Conservation (phyloP, 352 stramenopile genomes). For the Phytopythium aichiense region DNA sequence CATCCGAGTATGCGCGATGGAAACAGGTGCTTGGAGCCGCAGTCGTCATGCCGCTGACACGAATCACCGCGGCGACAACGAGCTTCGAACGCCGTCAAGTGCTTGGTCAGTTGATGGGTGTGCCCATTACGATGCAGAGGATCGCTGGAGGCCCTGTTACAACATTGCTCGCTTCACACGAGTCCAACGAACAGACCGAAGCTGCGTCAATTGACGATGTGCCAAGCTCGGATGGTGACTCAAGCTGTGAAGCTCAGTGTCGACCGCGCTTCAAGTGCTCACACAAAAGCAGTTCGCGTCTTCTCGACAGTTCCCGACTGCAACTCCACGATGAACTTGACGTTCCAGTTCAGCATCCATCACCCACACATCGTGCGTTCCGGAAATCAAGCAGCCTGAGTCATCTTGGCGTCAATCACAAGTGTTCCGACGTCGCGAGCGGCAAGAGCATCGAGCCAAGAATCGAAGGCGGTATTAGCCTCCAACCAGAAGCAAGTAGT, state of each 20-base stretch:
- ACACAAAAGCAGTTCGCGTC: neutral
- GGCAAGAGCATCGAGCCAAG: neutral
- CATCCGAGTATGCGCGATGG: constrained; percentile 1
- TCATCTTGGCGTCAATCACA: neutral
- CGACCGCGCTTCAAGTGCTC: neutral
- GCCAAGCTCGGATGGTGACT: too few relatives aligned
- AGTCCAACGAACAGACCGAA: neutral
- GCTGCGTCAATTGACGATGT: too few relatives aligned
- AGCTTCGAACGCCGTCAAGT: neutral
- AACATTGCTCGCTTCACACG: neutral
- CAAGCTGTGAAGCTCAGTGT: too few relatives aligned
- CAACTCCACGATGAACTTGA: neutral
- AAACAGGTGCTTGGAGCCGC: neutral
- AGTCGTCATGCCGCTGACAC: neutral
- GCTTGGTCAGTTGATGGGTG: neutral
- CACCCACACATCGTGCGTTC: neutral
- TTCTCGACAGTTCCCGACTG: neutral
- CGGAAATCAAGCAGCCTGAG: neutral
- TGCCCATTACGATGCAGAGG: neutral
- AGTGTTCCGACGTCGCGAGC: neutral
- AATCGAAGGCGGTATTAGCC: neutral
- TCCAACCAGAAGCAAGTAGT: neutral
- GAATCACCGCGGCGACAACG: neutral
- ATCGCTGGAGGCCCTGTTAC: neutral
- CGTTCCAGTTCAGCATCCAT: neutral